Base-by-base conservation (phyloP, 805 yeast species). In the Saccharomyces jurei region DNA sequence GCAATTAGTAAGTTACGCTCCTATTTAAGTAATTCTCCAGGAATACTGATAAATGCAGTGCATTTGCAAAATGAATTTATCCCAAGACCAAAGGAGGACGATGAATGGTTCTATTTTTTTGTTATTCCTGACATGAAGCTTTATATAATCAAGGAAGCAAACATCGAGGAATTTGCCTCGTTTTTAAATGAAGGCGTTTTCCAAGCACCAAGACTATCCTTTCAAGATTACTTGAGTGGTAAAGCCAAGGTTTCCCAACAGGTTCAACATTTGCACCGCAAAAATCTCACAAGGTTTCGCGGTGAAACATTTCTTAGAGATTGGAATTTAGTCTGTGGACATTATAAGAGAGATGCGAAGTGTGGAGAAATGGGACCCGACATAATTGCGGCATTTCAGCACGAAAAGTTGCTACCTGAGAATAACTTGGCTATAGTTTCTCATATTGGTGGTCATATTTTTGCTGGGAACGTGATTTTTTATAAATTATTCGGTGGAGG, bases 401-500 rank as follows among this genome's bases (percentile, higher is more conserved):
- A 52, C 8, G 44, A 41, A 9, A 48, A 49, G 1, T 36, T 58
- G 11, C 29, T 46, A 17, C 25, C 56, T 1, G 72, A 73, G 4
- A 58, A 71, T 2, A 67, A 69, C 36, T 73, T 84, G 32, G 90
- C 89, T 0, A 63, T 79, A 6, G 74, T 86, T 0, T 83, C 91
- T 11, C 96, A 89, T 66, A 74, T 89, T 46, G 95, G 96, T 1
- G 96, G 96, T 0, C 96, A 89, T 66, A 87, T 69, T 1, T 89
- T 81, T 68, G 96, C 96, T 1, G 96, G 96, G 0, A 89, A 89
- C 63, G 81, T 89, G 13, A 71, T 87, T 1, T 77, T 79, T 51
- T 82, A 83, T 58, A 74, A 52, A 2, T 51, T 46, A 9, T 36
- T 36, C 11, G 17, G 10, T 6, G 21, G 25, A 36, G 44, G 13